phyloP scores from a whole-genome alignment of 2,329 filamentous ascomycete genomes.

The Emergomyces orientalis region DNA sequence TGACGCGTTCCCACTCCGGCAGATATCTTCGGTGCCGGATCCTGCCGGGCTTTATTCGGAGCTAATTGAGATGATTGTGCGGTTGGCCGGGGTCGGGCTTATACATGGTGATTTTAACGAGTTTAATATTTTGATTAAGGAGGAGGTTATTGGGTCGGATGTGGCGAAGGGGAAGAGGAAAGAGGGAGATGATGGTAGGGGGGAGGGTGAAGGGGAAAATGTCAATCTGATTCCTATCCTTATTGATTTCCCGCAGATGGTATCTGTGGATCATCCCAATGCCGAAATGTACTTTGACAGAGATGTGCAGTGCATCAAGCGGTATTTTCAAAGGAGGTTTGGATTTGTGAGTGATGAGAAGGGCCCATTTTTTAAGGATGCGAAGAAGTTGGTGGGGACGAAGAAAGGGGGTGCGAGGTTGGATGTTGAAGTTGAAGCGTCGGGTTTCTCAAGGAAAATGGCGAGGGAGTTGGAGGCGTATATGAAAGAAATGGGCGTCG shows the following conservation, averaged over 20 bases:
- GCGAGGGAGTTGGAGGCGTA: conserved; percentile 85
- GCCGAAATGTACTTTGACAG: conserved; percentile 97
- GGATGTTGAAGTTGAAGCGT: conserved; percentile 82
- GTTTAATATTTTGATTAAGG: conserved; percentile 94
- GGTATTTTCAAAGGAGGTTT: conserved; percentile 83
- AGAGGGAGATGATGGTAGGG: conserved; percentile 21
- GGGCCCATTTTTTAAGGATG: conserved; percentile 78
- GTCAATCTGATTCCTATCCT: conserved; percentile 65
- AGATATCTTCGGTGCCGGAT: conserved; percentile 74
- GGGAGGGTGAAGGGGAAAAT: conserved; percentile 22
- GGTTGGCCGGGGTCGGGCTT: conserved; percentile 72
- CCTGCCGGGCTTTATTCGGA: conserved; percentile 85
- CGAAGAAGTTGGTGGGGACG: conserved; percentile 58
- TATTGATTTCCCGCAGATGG: conserved; percentile 98
- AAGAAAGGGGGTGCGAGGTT: conserved; percentile 59
- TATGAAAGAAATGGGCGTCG: conserved; percentile 62
- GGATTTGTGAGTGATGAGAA: conserved; percentile 72
- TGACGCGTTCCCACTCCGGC: conserved; percentile 82
- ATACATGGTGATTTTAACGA: conserved; percentile 99
- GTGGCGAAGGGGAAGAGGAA: conserved; percentile 30
- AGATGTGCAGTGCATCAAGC: conserved; percentile 90
- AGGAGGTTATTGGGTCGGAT: conserved; percentile 42
- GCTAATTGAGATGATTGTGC: conserved; percentile 74
- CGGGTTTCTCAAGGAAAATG: conserved; percentile 95
- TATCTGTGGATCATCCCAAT: conserved; percentile 87